phyloP scores from a whole-genome alignment of 2,329 filamentous ascomycete genomes.

The Cryphonectria carpinicola region DNA sequence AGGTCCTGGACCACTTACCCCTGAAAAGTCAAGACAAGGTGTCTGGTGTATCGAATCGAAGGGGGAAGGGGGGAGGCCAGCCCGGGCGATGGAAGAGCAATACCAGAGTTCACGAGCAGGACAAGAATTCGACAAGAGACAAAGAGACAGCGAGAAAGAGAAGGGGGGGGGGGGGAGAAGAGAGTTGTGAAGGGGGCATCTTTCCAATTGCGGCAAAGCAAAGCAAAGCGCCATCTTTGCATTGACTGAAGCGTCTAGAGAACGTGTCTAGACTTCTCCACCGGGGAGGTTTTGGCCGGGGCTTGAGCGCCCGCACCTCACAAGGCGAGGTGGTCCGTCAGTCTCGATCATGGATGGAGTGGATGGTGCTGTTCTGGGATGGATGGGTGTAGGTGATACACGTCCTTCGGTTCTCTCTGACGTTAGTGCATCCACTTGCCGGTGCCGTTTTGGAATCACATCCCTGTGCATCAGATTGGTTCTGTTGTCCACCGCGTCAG shows the following conservation, averaged over 20 bases:
- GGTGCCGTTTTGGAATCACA: slow-evolving; percentile 35
- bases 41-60: slow-evolving; percentile 32
- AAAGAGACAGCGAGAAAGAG: slow-evolving; percentile 33
- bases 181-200: slow-evolving; percentile 34
- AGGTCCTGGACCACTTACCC: slow-evolving; percentile 29
- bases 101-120: slow-evolving; percentile 5
- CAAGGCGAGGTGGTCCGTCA: slow-evolving; percentile 34
- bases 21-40: slow-evolving; percentile 11
- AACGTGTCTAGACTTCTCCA: slow-evolving; percentile 40
- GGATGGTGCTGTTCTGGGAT: slow-evolving; percentile 29
- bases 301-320: slow-evolving; percentile 31
- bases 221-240: slow-evolving; percentile 38
- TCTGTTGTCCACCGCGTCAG: slow-evolving; percentile 45
- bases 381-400: slow-evolving; percentile 31
- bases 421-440: slow-evolving; percentile 30
- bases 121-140: slow-evolving; percentile 27
- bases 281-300: slow-evolving; percentile 37
- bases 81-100: slow-evolving; percentile 28
- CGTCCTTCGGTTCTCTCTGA: slow-evolving; percentile 25
- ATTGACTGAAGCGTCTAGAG: slow-evolving; percentile 34
- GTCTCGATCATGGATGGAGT: slow-evolving; percentile 31
- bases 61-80: slow-evolving; percentile 28
- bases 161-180: slow-evolving; percentile 24
- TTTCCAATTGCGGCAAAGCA: slow-evolving; percentile 39
- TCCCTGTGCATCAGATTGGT: slow-evolving; percentile 43